These are phyloP conservation scores for Talaromyces sp. DNA, from an alignment of 2,329 filamentous ascomycete genomes.

Conservation along the genomic window DNA sequence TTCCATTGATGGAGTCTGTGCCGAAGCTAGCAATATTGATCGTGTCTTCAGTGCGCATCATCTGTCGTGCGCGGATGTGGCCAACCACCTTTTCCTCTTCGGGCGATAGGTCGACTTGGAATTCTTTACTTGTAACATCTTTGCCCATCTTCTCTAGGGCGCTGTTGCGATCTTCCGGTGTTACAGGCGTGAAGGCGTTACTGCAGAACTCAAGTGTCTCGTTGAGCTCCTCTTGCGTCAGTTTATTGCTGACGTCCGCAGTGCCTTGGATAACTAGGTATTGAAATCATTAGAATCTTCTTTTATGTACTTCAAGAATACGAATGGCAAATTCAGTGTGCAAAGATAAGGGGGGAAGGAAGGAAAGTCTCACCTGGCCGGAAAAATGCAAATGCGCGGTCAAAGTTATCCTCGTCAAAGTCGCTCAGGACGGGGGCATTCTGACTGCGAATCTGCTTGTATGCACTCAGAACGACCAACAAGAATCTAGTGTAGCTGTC, in stretches of 20 bases:
- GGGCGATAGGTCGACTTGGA: background rate
- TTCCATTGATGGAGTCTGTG: background rate
- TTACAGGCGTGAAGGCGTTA: background rate
- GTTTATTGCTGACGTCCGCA: background rate
- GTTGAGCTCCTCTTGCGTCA: background rate
- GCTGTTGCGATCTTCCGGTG: background rate
- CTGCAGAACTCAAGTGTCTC: conserved; percentile 19
- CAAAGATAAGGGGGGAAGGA: too few species aligned
- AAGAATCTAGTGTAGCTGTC: conserved; percentile 47
- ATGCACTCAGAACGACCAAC: conserved; percentile 24
- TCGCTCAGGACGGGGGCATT: conserved; percentile 2
- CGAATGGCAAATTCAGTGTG: background rate
- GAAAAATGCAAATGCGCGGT: background rate
- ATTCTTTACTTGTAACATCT: background rate
- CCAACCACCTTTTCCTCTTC: background rate
- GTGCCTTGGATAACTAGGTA: background rate
- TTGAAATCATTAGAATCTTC: background rate
- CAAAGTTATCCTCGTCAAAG: conserved; percentile 1
- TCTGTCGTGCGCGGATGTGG: background rate
- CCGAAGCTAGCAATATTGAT: background rate
- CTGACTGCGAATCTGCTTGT: conserved; percentile 9
- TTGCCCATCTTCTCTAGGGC: background rate
- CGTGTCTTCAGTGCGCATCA: background rate
- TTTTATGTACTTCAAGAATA: background rate
- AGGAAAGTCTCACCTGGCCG: background rate